Conservation (phyloP, 1,284 basidiomycete species). For the Heterobasidion occidentale region DNA sequence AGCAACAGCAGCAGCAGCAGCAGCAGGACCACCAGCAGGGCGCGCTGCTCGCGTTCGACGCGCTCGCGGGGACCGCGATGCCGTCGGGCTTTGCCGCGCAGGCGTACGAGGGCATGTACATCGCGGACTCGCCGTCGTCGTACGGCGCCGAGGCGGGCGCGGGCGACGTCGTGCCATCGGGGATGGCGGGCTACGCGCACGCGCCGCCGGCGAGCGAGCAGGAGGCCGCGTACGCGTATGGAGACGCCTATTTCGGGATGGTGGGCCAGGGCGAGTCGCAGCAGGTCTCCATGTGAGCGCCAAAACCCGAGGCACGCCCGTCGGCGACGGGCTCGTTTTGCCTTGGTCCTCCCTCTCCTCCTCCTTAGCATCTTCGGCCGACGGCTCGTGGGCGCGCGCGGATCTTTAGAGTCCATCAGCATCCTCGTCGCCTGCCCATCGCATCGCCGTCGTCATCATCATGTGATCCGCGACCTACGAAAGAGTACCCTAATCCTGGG, state of each 20-base stretch:
- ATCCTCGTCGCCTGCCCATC: no score
- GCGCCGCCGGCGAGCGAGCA: background rate
- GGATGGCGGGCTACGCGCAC: background rate
- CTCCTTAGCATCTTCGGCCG: no score
- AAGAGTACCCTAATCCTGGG: no score
- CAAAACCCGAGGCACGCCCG: background rate
- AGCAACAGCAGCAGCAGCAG: constrained; percentile 17
- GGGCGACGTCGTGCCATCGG: background rate
- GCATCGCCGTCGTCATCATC: no score
- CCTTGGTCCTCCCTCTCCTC: no score
- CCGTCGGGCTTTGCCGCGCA: background rate
- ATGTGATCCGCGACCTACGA: no score
- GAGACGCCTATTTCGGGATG: background rate
- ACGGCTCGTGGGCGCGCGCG: no score
- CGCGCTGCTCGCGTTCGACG: background rate
- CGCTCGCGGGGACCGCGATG: background rate
- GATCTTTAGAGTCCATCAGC: no score
- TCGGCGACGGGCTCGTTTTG: no score
- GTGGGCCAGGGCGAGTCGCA: constrained; percentile 1
- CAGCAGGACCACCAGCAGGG: constrained; percentile 2
- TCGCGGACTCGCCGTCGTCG: background rate
- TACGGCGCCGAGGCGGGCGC: background rate
- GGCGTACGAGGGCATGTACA: background rate
- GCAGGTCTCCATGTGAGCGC: constrained; percentile 11
- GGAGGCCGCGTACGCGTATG: background rate